phyloP scores from a whole-genome alignment of 2,329 filamentous ascomycete species.

The Aspergillus fructus region DNA sequence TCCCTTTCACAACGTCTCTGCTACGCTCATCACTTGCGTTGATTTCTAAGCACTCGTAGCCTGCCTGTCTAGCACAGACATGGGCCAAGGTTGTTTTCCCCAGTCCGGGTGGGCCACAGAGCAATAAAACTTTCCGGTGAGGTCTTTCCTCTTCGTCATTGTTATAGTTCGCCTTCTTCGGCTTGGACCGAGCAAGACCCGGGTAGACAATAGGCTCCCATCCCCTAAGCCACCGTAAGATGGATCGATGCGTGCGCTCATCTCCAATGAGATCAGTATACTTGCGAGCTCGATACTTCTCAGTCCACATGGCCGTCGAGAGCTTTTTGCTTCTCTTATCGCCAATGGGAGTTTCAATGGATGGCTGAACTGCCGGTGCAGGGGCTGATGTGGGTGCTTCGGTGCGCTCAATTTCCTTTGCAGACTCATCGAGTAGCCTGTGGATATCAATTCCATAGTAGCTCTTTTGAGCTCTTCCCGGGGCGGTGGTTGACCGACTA shows the following conservation, averaged over 20 bases:
- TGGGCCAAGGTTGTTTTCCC: slow-evolving; percentile 96
- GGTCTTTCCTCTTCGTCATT: slow-evolving; percentile 66
- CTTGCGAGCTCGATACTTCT: slow-evolving; percentile 90
- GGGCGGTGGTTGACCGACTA: slow-evolving; percentile 49
- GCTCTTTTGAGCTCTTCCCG: slow-evolving; percentile 57
- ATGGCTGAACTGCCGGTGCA: slow-evolving; percentile 26
- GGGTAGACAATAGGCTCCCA: slow-evolving; percentile 96
- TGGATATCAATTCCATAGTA: slow-evolving; percentile 96
- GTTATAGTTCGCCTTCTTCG: slow-evolving; percentile 44
- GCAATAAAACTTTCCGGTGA: slow-evolving; percentile 82
- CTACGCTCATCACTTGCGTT: slow-evolving; percentile 97
- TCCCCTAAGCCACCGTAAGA: slow-evolving; percentile 87
- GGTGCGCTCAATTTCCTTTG: slow-evolving; percentile 55
- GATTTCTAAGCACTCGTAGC: slow-evolving; percentile 95
- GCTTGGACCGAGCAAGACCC: slow-evolving; percentile 62
- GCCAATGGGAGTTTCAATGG: slow-evolving; percentile 29
- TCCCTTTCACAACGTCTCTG: slow-evolving; percentile 81
- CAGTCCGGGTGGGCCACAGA: slow-evolving; percentile 88
- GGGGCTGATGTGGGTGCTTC: slow-evolving; percentile 21
- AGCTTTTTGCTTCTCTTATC: slow-evolving; percentile 30
- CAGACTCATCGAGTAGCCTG: slow-evolving; percentile 70
- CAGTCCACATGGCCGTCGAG: slow-evolving; percentile 72
- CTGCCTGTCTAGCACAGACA: slow-evolving; percentile 91
- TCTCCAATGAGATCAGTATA: slow-evolving; percentile 95
- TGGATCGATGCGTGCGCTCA: slow-evolving; percentile 85